Evolutionary conservation across 2,329 filamentous ascomycete genomes (phyloP).

Genomic region (Lasiodiplodia gonubiensis): DNA sequence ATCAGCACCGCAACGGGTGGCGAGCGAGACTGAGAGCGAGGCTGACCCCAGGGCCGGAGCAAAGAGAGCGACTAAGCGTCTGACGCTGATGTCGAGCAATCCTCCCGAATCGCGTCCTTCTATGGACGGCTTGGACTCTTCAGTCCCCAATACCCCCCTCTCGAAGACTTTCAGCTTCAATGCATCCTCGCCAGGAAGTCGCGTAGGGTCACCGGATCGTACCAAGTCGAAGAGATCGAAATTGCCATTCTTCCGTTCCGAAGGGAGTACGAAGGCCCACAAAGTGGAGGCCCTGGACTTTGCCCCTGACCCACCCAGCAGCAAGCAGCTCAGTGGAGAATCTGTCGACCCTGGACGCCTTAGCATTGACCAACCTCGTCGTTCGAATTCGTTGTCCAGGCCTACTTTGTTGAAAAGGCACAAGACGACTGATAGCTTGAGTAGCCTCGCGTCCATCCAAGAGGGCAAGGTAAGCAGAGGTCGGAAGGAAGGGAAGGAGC

Average conservation of each 20-base stretch:
- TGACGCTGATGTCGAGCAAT: conserved; percentile 15
- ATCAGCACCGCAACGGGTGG: conserved; percentile 42
- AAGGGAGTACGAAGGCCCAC: conserved; percentile 43
- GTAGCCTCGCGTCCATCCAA: conserved; percentile 39
- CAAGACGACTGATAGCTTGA: conserved; percentile 47
- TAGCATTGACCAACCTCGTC: conserved; percentile 15
- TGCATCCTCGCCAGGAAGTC: conserved; percentile 46
- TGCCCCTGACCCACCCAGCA: conserved; percentile 11
- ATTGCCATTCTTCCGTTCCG: conserved; percentile 50
- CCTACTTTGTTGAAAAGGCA: conserved; percentile 32
- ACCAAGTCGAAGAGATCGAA: conserved; percentile 48
- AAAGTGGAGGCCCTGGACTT: conserved; percentile 35
- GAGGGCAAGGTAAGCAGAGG: conserved; percentile 33
- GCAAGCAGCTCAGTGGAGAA: conserved; percentile 16
- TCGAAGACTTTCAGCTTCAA: conserved; percentile 40
- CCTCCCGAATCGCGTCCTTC: conserved; percentile 43
- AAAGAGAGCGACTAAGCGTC: conserved; percentile 11
- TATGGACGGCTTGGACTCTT: conserved; percentile 46
- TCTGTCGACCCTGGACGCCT: neutral
- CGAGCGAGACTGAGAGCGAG: conserved; percentile 33
- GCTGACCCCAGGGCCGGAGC: conserved; percentile 12
- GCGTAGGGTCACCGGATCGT: conserved; percentile 28
- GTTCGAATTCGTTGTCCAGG: conserved; percentile 5
- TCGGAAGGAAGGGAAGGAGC: conserved; percentile 46
- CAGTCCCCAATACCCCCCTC: conserved; percentile 47